Evolutionary conservation across 2,329 filamentous ascomycete genomes (phyloP), one percentile per base, ranked within the genome.

Genomic region (Cercospora zeina): DNA sequence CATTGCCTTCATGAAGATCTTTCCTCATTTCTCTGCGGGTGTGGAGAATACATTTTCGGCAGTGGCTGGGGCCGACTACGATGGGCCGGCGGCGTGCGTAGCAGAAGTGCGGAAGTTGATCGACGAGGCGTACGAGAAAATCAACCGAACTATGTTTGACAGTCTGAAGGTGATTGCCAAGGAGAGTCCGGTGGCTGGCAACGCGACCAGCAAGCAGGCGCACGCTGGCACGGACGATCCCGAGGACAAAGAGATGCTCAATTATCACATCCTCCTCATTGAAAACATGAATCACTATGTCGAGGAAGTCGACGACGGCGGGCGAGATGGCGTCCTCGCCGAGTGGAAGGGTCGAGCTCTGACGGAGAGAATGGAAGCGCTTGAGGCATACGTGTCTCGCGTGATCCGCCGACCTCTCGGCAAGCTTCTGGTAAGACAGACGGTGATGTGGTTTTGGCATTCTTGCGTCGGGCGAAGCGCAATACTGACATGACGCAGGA

Each of bases 231-330:
- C 77, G 54, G 80, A 81, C n/a, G 88, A 90, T 69, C 84, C 85
- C 0, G 95, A 97, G 75, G 95, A 97, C 74, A 97, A 99, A 78
- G 93, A 97, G 76, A 91, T 92, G 4, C 84, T 99, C 64, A 97
- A 97, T 78, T 96, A 96, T 78, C 93, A 97, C 76, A 96, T 99
- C 71, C 83, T 97, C 34, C 83, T 97, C 58, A 97, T 99, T 69
- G 93, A 99, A 77, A 99, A 99, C 76, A 97, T 97, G 92, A 96
- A 97, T 73, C 92, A 96, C 77, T 97, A 96, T 77, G 81, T 95
- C 10, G 93, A 97, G 74, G 93, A 97, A 75, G 89, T 96, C 8
- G 91, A 96, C 68, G 79, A 88, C 14, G 72, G 70, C 7, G 70
- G 69, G 9, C 83, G 85, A 37, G 86, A 95, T 65, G 84, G 89